These are phyloP conservation scores for Tolypocladium capitatum DNA, from an alignment of 2,329 filamentous ascomycete species.

Conservation along the genomic window DNA sequence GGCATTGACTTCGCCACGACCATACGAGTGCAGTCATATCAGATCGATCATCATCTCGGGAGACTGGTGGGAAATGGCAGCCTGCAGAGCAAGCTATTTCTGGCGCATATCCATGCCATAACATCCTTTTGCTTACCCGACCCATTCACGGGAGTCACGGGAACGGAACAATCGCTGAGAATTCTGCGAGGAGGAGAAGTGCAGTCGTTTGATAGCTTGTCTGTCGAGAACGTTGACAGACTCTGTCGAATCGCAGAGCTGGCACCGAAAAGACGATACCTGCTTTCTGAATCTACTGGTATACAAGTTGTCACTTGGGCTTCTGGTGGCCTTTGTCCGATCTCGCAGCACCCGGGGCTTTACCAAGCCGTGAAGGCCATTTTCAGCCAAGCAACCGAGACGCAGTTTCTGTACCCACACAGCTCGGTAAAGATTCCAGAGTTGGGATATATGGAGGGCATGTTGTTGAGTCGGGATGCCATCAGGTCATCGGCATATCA, in stretches of 20 bases:
- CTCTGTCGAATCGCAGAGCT: not conserved
- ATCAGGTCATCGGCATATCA: not conserved
- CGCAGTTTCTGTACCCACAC: not conserved
- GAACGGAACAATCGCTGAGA: slow-evolving; percentile 36
- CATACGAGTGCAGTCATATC: slow-evolving; percentile 24
- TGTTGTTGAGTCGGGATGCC: not conserved
- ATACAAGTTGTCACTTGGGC: not conserved
- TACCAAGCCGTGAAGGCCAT: not conserved
- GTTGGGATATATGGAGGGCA: not conserved
- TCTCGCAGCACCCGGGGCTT: slow-evolving; percentile 1
- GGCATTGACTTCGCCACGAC: slow-evolving; percentile 11
- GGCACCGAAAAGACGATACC: not conserved
- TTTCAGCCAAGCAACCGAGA: not conserved
- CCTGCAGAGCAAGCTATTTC: slow-evolving; percentile 34
- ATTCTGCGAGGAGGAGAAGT: slow-evolving; percentile 34
- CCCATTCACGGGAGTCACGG: slow-evolving; percentile 31
- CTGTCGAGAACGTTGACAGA: not conserved
- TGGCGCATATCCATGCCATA: slow-evolving; percentile 37
- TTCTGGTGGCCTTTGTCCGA: not conserved
- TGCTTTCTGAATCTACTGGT: too few species aligned
- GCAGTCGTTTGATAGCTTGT: slow-evolving; percentile 17
- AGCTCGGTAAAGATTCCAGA: not conserved
- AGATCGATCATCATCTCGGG: slow-evolving; percentile 32
- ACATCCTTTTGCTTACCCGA: slow-evolving; percentile 38
- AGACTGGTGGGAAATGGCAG: slow-evolving; percentile 34